Percentiles rank a stretch among this genome's conserved stretches.
These are phyloP conservation scores for Acanthamoeba divionensis DNA, from an alignment of 208 protist species.

Conservation along the genomic window DNA sequence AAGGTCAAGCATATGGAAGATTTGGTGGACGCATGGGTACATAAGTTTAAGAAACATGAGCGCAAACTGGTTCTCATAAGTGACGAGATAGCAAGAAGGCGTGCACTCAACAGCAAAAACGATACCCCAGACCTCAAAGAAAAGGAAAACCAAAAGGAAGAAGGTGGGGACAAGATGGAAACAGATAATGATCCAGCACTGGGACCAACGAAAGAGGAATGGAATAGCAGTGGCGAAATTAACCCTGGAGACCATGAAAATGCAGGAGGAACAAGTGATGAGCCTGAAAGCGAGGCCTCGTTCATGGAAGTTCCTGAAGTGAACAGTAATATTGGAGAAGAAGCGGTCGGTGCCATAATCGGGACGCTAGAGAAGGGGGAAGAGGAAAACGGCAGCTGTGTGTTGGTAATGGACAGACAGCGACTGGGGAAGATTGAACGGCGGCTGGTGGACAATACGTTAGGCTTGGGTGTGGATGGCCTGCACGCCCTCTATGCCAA, in stretches of 20 bases:
- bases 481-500: slow-evolving; percentile 43
- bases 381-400: neutral
- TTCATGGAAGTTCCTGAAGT: too few relatives aligned
- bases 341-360: neutral
- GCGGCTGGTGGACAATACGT: neutral
- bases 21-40: neutral
- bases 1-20: slow-evolving; percentile 8
- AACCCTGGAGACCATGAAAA: too few relatives aligned
- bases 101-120: neutral
- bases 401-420: neutral
- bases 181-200: too few relatives aligned
- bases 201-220: too few relatives aligned
- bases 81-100: neutral
- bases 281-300: too few relatives aligned
- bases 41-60: slow-evolving; percentile 23
- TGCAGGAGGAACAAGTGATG: too few relatives aligned
- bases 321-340: too few relatives aligned
- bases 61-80: neutral
- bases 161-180: neutral
- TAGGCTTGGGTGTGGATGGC: slow-evolving; percentile 38
- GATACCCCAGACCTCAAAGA: neutral
- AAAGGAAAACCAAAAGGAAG: neutral
- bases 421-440: neutral
- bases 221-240: too few relatives aligned
- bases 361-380: neutral